phyloP scores from a whole-genome alignment of 495 filamentous ascomycete species.

The Tuber melanosporum region DNA sequence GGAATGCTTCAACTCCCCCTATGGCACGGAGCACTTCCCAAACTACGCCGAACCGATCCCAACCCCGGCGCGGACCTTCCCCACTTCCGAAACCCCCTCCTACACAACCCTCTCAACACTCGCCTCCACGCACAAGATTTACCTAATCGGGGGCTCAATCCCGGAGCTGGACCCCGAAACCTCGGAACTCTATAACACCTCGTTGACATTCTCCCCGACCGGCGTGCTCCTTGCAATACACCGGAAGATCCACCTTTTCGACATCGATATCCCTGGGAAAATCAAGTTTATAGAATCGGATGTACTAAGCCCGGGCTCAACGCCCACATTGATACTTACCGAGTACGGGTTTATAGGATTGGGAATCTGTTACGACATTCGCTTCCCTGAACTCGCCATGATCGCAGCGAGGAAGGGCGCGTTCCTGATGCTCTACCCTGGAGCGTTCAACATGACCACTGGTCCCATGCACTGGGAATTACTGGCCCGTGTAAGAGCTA shows the following conservation, averaged over 20 bases:
- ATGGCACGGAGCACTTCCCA: conserved; percentile 84
- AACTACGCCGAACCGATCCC: conserved; percentile 83
- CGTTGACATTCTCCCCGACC: conserved; percentile 68
- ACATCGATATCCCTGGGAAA: conserved; percentile 94
- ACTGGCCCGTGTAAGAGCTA: conserved; percentile 70
- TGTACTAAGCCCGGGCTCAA: conserved; percentile 74
- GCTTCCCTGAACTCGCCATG: conserved; percentile 90
- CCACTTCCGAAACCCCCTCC: conserved; percentile 57
- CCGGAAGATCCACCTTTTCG: conserved; percentile 95
- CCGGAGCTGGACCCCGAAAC: conserved; percentile 58
- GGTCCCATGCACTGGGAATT: conserved; percentile 87
- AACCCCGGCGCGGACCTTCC: conserved; percentile 45
- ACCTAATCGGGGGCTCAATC: conserved; percentile 86
- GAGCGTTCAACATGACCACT: conserved; percentile 91
- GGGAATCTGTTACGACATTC: conserved; percentile 94
- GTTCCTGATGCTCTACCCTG: conserved; percentile 84
- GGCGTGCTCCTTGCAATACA: conserved; percentile 77
- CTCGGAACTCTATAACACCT: conserved; percentile 86
- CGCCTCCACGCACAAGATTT: conserved; percentile 66
- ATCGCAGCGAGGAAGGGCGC: conserved; percentile 76
- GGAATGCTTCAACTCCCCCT: conserved; percentile 98
- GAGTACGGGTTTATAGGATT: conserved; percentile 79
- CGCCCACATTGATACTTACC: conserved; percentile 71
- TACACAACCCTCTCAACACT: conserved; percentile 78
- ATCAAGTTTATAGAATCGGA: conserved; percentile 88